Conservation (phyloP, 805 yeast genomes). For the Naumovozyma baii region DNA sequence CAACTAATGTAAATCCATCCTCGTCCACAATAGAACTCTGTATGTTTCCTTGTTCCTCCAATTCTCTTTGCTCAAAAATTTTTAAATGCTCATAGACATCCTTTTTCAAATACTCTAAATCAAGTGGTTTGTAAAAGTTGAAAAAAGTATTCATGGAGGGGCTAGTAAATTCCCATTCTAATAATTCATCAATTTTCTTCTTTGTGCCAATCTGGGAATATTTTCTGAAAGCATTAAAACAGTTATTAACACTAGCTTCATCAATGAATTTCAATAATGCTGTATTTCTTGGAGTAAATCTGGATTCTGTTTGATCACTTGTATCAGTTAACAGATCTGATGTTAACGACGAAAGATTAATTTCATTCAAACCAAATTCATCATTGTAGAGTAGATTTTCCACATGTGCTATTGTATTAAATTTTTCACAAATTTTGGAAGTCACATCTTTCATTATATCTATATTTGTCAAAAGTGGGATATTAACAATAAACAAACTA, state of each 20-base stretch:
- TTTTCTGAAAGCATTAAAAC: conserved; percentile 47
- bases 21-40: conserved; percentile 68
- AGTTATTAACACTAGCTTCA: conserved; percentile 45
- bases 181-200: conserved; percentile 29
- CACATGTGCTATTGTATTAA: conserved; percentile 48
- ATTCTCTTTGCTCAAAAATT: conserved; percentile 64
- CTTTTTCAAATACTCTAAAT: conserved; percentile 42
- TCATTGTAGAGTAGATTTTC: conserved; percentile 39
- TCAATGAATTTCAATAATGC: conserved; percentile 71
- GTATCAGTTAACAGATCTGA: conserved; percentile 40
- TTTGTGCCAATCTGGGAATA: conserved; percentile 33
- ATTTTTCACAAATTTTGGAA: conserved; percentile 37
- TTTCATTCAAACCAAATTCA: conserved; percentile 36
- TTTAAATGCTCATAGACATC: conserved; percentile 53
- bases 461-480: conserved; percentile 55
- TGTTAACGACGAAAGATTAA: conserved; percentile 50
- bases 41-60: conserved; percentile 44
- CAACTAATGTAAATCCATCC: conserved; percentile 89
- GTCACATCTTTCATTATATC: conserved; percentile 48
- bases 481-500: conserved; percentile 63
- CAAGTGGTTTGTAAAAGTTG: conserved; percentile 34
- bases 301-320: conserved; percentile 20
- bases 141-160: conserved; percentile 37
- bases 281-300: conserved; percentile 60
- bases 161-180: conserved; percentile 30